Evolutionary conservation across 441 rosid genomes (phyloP), one percentile per base, ranked within the genome.

Genomic region (Erodium trifolium): DNA sequence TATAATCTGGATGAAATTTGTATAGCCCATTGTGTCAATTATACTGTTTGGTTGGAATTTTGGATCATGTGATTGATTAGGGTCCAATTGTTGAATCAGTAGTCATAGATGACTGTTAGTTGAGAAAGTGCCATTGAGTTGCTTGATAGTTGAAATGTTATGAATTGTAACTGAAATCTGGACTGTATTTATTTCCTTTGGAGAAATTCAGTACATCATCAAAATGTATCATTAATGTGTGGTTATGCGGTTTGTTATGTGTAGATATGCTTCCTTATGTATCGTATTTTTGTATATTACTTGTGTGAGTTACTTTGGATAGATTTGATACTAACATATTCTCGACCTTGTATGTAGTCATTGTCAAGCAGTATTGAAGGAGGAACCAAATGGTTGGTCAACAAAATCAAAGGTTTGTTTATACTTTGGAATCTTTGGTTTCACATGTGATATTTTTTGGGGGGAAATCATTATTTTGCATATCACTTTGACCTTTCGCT

Each of bases 381-480:
- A 53, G 60, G 60, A 53, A 53, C 60, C 60, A 53, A 14, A 53
- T 53, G 60, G 60, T 14, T 53, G 60, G 60, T 53, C 60, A 53
- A 53, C 60, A 53, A 53, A 53, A 53, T 53, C 19, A 53, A 53
- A 53, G 60, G 60, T 53, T 53, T 5, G 60, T n/a, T 0, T n/a
- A n/a, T 14, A n/a, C 59, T 51, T 51, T 4, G n/a, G 59, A 18
- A 53, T 53, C 60, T 5, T 16, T 53, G 6, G 60, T 53, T 53
- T 53, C 18, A 5, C 59, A 45, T 10, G n/a, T 34, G 17, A 51
- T 51, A 13, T 2, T n/a, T 51, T 13, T 49, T 34, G 1, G 0
- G 27, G 27, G 27, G 2, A 23, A 23, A n/a, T n/a, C 27, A 23
- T 23, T 23, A 23, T 23, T 23, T 23, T 23, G 2, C 27, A 23